These are phyloP conservation scores for Hydnum rufescens DNA, from an alignment of 768 basidiomycete genomes.

Conservation along the genomic window DNA sequence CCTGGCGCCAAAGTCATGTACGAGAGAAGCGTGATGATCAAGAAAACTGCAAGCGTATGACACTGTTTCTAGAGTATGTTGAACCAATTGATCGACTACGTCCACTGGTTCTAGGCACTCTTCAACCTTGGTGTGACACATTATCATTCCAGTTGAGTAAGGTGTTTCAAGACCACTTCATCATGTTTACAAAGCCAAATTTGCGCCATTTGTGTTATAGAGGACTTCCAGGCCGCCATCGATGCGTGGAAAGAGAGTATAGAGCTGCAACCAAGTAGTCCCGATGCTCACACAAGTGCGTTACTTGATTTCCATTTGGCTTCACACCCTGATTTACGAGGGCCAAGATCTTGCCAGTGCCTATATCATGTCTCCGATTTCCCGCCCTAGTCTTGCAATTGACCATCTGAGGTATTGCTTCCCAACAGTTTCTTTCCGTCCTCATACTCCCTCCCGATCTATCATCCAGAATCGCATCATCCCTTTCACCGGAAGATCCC, in stretches of 20 bases:
- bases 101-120: constrained; percentile 19
- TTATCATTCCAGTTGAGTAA: constrained; percentile 54
- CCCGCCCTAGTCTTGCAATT: constrained; percentile 69
- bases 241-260: constrained; percentile 75
- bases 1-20: constrained; percentile 59
- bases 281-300: constrained; percentile 73
- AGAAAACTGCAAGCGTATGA: constrained; percentile 48
- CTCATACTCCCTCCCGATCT: constrained; percentile 14
- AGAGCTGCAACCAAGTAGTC: constrained; percentile 55
- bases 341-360: constrained; percentile 65
- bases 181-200: background rate
- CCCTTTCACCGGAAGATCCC: constrained; percentile 73
- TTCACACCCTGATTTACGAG: constrained; percentile 3
- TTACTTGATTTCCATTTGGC: constrained; percentile 5
- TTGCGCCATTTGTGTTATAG: constrained; percentile 22
- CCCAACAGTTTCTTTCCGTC: constrained; percentile 6
- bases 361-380: constrained; percentile 61
- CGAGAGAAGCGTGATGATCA: constrained; percentile 59
- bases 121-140: constrained; percentile 82
- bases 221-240: constrained; percentile 78
- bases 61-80: background rate
- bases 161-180: constrained; percentile 3
- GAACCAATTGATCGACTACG: no score
- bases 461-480: constrained; percentile 47
- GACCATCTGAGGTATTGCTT: constrained; percentile 53